Evolutionary conservation across 805 yeast species (phyloP).

Genomic region (Candida nitratophila): DNA sequence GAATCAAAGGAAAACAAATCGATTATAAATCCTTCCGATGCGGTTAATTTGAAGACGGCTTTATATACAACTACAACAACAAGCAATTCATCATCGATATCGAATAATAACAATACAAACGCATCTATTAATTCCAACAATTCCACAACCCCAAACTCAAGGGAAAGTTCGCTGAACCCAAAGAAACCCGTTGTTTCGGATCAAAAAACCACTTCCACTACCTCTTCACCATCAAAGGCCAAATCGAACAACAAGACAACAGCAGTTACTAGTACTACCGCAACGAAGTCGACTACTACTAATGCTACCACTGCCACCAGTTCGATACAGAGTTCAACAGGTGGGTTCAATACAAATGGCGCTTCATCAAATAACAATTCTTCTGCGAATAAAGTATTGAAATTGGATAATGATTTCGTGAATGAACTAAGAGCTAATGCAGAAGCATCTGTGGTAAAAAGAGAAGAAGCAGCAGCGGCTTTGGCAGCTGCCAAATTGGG

Average conservation of each 20-base stretch:
- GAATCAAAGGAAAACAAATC: slow-evolving; percentile 12
- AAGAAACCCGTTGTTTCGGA: slow-evolving; percentile 3
- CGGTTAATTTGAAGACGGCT: slow-evolving; percentile 46
- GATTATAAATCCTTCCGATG: slow-evolving; percentile 55
- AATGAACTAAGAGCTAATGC: slow-evolving; percentile 22
- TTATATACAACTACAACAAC: slow-evolving; percentile 27
- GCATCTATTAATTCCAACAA: neutral
- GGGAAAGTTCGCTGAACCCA: slow-evolving; percentile 17
- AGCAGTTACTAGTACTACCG: neutral
- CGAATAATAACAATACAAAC: slow-evolving; percentile 6
- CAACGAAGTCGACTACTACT: too few relatives aligned
- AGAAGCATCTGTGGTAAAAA: slow-evolving; percentile 21
- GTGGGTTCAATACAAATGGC: too few relatives aligned
- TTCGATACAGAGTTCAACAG: too few relatives aligned
- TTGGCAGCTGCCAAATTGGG: slow-evolving; percentile 16
- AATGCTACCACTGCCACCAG: too few relatives aligned
- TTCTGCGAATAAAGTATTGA: slow-evolving; percentile 11
- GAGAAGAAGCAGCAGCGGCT: slow-evolving; percentile 20
- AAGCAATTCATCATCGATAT: too few relatives aligned
- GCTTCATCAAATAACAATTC: neutral
- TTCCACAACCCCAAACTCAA: slow-evolving; percentile 12
- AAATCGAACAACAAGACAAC: neutral
- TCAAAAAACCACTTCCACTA: neutral
- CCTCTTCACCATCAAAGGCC: too few relatives aligned
- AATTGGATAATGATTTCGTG: slow-evolving; percentile 19